Evolutionary conservation across 2,329 filamentous ascomycete species (phyloP).

Genomic region (Fusarium sp.): DNA sequence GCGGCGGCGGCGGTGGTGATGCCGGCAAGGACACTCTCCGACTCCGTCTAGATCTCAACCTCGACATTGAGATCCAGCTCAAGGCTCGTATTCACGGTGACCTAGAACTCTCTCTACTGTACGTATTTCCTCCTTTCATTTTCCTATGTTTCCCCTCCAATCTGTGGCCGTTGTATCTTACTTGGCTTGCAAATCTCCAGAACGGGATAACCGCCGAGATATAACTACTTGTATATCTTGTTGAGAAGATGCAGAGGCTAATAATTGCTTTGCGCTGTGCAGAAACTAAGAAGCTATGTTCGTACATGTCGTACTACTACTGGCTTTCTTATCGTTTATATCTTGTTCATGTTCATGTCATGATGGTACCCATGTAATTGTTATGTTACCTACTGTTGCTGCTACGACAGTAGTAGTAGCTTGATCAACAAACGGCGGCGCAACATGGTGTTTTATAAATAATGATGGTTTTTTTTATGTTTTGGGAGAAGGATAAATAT

Average conservation of each 20-base stretch:
- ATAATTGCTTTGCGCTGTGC: constrained; percentile 36
- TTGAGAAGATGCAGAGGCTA: constrained; percentile 43
- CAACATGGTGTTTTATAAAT: constrained; percentile 32
- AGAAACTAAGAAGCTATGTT: constrained; percentile 33
- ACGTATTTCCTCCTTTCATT: constrained; percentile 50
- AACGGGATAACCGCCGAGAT: constrained; percentile 39
- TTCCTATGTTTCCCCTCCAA: neutral
- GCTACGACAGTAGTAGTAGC: neutral
- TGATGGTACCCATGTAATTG: constrained; percentile 40
- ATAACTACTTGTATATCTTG: neutral
- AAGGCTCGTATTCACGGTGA: constrained; percentile 90
- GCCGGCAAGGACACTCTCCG: constrained; percentile 72
- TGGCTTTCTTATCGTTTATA: neutral
- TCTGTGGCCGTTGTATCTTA: constrained; percentile 43
- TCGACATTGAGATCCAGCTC: constrained; percentile 86
- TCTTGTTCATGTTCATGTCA: constrained; percentile 17
- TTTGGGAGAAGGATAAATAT: constrained; percentile 27
- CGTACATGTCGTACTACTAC: neutral
- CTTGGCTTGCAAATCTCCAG: constrained; percentile 44
- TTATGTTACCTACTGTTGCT: constrained; percentile 18
- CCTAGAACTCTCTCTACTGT: constrained; percentile 78
- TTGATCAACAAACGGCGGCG: constrained; percentile 28
- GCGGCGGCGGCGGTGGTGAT: constrained; percentile 50
- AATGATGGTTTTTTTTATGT: constrained; percentile 15
- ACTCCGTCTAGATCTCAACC: constrained; percentile 80